These are phyloP conservation scores for Xenoacremonium recifei DNA, from an alignment of 2,329 filamentous ascomycete species.

Conservation along the genomic window DNA sequence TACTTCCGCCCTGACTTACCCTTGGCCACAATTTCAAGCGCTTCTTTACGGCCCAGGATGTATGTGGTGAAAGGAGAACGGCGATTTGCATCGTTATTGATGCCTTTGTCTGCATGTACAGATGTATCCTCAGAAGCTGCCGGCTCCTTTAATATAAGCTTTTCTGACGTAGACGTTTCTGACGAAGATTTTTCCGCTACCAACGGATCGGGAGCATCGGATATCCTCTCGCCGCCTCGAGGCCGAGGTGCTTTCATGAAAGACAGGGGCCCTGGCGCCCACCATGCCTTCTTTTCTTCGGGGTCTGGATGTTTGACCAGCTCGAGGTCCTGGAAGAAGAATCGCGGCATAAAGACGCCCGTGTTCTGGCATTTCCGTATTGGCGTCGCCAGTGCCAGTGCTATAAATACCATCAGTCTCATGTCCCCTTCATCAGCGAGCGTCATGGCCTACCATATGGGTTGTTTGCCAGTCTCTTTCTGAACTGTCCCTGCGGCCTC, in stretches of 20 bases:
- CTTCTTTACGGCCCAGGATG: conserved; percentile 25
- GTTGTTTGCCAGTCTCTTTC: conserved; percentile 59
- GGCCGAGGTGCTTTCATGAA: too few relatives aligned
- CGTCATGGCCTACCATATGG: conserved; percentile 54
- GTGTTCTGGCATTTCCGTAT: conserved; percentile 57
- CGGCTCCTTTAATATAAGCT: too few relatives aligned
- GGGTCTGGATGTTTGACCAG: conserved; percentile 57
- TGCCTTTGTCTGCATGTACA: too few relatives aligned
- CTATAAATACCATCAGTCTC: conserved; percentile 34
- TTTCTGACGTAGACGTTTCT: too few relatives aligned
- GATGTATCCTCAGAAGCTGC: too few relatives aligned
- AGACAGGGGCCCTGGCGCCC: conserved; percentile 47
- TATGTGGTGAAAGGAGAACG: conserved; percentile 24
- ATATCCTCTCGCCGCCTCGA: too few relatives aligned
- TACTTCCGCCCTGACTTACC: conserved; percentile 8
- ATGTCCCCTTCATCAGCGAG: neutral
- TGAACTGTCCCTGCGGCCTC: conserved; percentile 44
- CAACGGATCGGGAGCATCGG: too few relatives aligned
- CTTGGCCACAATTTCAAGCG: conserved; percentile 24
- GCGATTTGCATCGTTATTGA: too few relatives aligned
- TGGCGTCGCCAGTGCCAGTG: conserved; percentile 60
- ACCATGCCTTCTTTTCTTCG: conserved; percentile 51
- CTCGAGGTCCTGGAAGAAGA: conserved; percentile 63
- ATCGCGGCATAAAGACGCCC: conserved; percentile 48
- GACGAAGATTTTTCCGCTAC: too few relatives aligned